Conservation (phyloP, 371 early-diverging fungal species). For the Actinomortierella ambigua region DNA sequence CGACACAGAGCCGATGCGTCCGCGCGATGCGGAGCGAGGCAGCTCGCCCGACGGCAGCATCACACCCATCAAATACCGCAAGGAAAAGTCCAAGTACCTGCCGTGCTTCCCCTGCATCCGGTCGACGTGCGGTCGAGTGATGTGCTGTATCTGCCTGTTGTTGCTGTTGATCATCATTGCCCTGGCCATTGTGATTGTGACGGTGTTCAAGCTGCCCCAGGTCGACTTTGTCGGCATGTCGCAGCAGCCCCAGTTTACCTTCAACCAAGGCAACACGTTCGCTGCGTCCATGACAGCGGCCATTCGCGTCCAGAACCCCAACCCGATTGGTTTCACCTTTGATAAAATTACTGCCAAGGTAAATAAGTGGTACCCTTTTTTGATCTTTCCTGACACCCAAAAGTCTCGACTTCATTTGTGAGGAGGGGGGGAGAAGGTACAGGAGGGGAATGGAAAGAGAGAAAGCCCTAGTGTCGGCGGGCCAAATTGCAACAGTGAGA, state of each 20-base stretch:
- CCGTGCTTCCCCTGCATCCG: constrained; percentile 42
- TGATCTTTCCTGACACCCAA: neutral
- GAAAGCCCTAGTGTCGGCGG: no score
- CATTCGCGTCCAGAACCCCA: constrained; percentile 60
- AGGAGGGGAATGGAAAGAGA: neutral
- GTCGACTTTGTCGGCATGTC: constrained; percentile 28
- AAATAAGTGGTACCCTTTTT: constrained; percentile 20
- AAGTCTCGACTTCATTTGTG: neutral
- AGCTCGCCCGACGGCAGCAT: constrained; percentile 18
- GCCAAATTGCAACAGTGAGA: neutral
- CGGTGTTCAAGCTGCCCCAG: constrained; percentile 37
- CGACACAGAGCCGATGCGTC: constrained; percentile 42
- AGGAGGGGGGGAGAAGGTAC: neutral
- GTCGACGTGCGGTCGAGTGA: constrained; percentile 41
- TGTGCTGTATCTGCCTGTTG: constrained; percentile 36
- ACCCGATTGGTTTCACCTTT: constrained; percentile 61
- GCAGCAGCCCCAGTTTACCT: constrained; percentile 7
- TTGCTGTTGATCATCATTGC: constrained; percentile 32
- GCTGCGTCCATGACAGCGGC: constrained; percentile 18
- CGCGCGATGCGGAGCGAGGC: constrained; percentile 24
- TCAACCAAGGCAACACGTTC: constrained; percentile 27
- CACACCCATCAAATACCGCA: constrained; percentile 31
- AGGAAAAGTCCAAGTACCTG: constrained; percentile 38
- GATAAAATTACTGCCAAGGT: constrained; percentile 58
- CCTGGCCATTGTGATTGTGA: constrained; percentile 28